phyloP scores from a whole-genome alignment of 805 yeast genomes.

The Suhomyces canberraensis region DNA sequence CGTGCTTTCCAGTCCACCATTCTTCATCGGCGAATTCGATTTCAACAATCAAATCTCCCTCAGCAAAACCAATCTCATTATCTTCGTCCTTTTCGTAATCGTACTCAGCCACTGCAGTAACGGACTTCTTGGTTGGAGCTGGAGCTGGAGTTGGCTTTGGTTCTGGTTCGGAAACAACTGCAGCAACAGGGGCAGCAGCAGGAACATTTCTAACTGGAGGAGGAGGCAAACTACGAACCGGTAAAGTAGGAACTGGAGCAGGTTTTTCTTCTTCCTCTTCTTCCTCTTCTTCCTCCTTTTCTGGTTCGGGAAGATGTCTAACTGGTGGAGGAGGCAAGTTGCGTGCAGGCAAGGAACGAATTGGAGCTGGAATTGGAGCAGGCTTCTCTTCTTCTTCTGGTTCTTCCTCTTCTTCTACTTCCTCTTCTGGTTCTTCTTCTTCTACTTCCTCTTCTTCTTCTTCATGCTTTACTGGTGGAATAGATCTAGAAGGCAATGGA shows the following conservation, averaged over 20 bases:
- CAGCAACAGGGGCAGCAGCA: conserved; percentile 16
- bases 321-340: conserved; percentile 13
- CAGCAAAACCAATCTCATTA: conserved; percentile 64
- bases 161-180: neutral
- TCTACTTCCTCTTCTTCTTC: conserved; percentile 19
- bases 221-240: conserved; percentile 15
- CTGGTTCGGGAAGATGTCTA: conserved; percentile 6
- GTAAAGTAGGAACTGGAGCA: conserved; percentile 14
- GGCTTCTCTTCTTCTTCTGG: conserved; percentile 17
- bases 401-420: conserved; percentile 24
- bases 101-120: conserved; percentile 74
- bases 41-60: conserved; percentile 63
- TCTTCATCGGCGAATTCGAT: conserved; percentile 72
- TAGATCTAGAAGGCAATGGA: conserved; percentile 16
- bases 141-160: conserved; percentile 5
- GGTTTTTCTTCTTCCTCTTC: conserved; percentile 13
- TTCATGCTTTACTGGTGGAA: conserved; percentile 9
- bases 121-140: conserved; percentile 10
- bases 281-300: conserved; percentile 18
- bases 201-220: conserved; percentile 19
- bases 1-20: conserved; percentile 57
- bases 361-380: conserved; percentile 2
- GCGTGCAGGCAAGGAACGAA: conserved; percentile 15
- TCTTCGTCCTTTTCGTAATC: conserved; percentile 76
- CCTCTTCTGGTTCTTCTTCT: conserved; percentile 26